Evolutionary conservation across 2,329 filamentous ascomycete genomes (phyloP), one percentile per base, ranked within the genome.

Genomic region (Mycosphaerelloides madeirae): DNA sequence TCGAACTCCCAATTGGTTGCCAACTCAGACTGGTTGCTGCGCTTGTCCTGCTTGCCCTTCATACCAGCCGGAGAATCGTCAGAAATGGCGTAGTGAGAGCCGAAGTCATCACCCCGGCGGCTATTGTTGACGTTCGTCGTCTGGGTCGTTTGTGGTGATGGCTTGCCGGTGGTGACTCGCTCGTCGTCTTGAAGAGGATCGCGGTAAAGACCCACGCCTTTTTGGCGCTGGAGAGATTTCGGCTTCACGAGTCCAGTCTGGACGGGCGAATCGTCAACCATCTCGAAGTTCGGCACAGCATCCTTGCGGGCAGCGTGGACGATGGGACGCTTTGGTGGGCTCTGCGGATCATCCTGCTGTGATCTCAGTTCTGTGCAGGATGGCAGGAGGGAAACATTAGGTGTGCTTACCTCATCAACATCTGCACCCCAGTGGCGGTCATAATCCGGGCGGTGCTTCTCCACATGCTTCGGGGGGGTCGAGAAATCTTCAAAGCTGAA

Each of bases 401-500:
- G 31, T 38, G 38, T 11, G 29, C 64, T 53, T 44, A 71, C 70
- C 63, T 84, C 78, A 48, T 89, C 83, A 37, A 84, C 81, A 56
- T 83, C 84, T 80, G 87, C 94, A 48, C 74, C 77, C 63, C 83
- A 81, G 64, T 93, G 84, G 43, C 86, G 84, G 48, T 83, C 77
- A 49, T 93, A 82, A 60, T 88, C 80, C 31, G 76, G 71, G 48
- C 82, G 77, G 41, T 77, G 65, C 65, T 84, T 85, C 35, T 75
- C 70, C 3, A 77, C 74, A 37, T 79, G 73, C 74, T 95, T 95
- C 53, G 84, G 78, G 0, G 91, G 91, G 0, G 90, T 95, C 13
- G 73, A 72, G 58, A 95, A 95, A 68, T 95, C 89, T 49, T 87
- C 80, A 66, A 97, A 97, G 38, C 81, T 81, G 89, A 91, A 96